Percentiles rank a stretch among this genome's conserved stretches.
Conservation (phyloP, 139 green algal species). For the Choricystis sp. region DNA sequence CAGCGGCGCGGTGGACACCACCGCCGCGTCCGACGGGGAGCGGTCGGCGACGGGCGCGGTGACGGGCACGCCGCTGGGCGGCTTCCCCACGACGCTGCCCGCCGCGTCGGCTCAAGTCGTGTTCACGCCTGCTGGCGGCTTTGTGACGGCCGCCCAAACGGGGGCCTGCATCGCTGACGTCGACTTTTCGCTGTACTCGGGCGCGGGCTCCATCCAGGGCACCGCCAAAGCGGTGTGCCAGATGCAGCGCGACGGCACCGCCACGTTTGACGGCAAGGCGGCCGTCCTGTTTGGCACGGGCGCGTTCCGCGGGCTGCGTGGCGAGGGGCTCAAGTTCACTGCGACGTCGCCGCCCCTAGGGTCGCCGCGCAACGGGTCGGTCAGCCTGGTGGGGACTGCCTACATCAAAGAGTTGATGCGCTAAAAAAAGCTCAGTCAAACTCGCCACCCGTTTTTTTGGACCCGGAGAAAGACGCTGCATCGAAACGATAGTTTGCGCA, state of each 20-base stretch:
- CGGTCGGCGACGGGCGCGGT: neutral
- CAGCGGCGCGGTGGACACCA: neutral
- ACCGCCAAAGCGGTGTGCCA: neutral
- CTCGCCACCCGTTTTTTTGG: too few relatives aligned
- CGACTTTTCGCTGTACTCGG: neutral
- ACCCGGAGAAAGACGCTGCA: too few relatives aligned
- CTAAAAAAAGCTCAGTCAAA: too few relatives aligned
- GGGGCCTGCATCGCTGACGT: neutral
- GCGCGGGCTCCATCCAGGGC: neutral
- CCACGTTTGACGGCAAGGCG: neutral
- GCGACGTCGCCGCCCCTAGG: too few relatives aligned
- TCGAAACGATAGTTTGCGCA: too few relatives aligned
- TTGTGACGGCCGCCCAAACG: neutral
- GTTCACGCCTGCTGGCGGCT: neutral
- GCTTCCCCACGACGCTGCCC: neutral
- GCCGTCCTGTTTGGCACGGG: neutral
- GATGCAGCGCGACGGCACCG: neutral
- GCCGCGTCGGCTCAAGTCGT: neutral
- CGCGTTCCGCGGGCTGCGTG: slow-evolving; percentile 2
- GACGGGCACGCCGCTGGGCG: neutral
- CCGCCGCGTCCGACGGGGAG: neutral
- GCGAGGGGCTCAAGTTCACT: neutral
- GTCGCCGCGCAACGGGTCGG: too few relatives aligned
- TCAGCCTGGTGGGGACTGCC: too few relatives aligned
- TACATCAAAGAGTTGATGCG: too few relatives aligned